Percentiles rank a stretch among this genome's conserved stretches.
phyloP scores from a whole-genome alignment of 306 rosid species.

The Vicia villosa region DNA sequence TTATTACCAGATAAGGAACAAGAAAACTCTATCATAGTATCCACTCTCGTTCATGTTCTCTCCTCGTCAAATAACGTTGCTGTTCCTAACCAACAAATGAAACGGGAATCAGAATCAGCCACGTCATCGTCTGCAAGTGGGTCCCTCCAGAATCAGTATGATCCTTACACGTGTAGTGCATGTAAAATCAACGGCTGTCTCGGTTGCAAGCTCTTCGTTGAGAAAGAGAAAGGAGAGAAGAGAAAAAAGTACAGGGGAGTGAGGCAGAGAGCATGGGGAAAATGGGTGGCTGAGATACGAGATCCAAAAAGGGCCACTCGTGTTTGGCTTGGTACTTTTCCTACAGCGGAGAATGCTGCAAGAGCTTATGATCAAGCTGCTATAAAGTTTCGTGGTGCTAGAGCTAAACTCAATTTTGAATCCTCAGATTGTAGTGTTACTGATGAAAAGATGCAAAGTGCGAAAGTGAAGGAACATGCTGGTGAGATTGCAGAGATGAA shows the following conservation, averaged over 20 bases:
- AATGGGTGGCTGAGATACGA: slow-evolving; percentile 69
- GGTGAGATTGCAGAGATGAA: background rate
- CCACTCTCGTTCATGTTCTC: slow-evolving; percentile 52
- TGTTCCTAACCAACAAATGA: background rate
- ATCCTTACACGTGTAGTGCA: slow-evolving; percentile 34
- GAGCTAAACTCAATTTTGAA: slow-evolving; percentile 54
- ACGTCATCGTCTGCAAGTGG: slow-evolving; percentile 30
- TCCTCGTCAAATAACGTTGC: slow-evolving; percentile 2
- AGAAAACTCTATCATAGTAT: slow-evolving; percentile 61
- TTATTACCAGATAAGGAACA: slow-evolving; percentile 28
- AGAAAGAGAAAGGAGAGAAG: background rate
- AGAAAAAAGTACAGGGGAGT: slow-evolving; percentile 53
- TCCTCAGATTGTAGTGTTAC: slow-evolving; percentile 9
- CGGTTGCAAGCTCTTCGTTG: slow-evolving; percentile 48
- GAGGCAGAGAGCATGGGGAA: slow-evolving; percentile 68
- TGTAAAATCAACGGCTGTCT: slow-evolving; percentile 49
- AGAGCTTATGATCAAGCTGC: slow-evolving; percentile 66
- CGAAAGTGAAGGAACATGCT: background rate
- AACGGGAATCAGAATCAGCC: background rate
- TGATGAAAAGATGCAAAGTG: background rate
- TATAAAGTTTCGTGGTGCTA: slow-evolving; percentile 46
- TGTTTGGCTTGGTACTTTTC: slow-evolving; percentile 67
- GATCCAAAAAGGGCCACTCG: slow-evolving; percentile 46
- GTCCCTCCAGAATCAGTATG: slow-evolving; percentile 1
- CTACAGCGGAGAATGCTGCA: slow-evolving; percentile 57